Conservation (phyloP, 2,329 filamentous ascomycete genomes). For the Diaporthe amygdali region DNA sequence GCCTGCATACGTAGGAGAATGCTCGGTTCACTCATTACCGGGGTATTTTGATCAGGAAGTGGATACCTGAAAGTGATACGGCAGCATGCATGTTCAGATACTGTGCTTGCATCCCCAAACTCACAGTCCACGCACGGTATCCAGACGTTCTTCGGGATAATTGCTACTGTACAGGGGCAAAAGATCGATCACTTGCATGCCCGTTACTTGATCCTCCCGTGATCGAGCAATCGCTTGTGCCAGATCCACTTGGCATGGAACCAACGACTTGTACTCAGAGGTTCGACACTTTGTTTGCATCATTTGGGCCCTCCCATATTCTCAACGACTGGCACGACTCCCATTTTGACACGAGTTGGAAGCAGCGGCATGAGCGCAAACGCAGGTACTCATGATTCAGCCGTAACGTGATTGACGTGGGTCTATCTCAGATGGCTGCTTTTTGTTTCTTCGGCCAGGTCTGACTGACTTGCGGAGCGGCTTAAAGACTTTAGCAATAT, state of each 20-base stretch:
- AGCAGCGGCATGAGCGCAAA: neutral
- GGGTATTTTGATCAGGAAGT: neutral
- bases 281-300: neutral
- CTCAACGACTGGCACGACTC: neutral
- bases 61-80: neutral
- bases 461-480: neutral
- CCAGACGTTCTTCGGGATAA: neutral
- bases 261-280: neutral
- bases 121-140: neutral
- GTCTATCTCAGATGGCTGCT: neutral
- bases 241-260: neutral
- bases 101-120: neutral
- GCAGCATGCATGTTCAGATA: neutral
- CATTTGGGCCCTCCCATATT: neutral
- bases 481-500: too few species aligned
- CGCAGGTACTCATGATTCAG: neutral
- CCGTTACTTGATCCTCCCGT: neutral
- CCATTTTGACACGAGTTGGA: neutral
- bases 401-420: neutral
- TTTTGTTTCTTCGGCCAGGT: neutral
- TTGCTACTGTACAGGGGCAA: neutral
- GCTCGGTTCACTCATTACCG: neutral
- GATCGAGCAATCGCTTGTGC: neutral
- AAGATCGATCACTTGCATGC: constrained; percentile 5
- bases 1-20: neutral